phyloP scores from a whole-genome alignment of 139 green algal species.

The Diplosphaera chodatii region DNA sequence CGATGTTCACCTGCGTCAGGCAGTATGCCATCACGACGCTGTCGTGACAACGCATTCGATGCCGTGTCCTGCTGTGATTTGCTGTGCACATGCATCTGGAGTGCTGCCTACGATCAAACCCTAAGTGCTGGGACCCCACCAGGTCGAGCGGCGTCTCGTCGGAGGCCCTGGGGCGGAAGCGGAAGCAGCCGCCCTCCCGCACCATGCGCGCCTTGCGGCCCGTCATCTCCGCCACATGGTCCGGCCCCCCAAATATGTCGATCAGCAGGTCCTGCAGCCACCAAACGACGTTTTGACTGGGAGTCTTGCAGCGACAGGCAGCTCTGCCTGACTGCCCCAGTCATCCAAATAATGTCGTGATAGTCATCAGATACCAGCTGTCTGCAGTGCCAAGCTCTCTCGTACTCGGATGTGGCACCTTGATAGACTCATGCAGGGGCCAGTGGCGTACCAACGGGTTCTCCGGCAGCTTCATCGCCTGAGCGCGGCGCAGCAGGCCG shows the following conservation, averaged over 20 bases:
- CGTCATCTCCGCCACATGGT: constrained; percentile 63
- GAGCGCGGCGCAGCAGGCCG: constrained; percentile 13
- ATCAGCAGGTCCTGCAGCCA: constrained; percentile 64
- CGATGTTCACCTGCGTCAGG: constrained; percentile 45
- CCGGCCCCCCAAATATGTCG: constrained; percentile 44
- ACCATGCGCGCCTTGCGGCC: constrained; percentile 49
- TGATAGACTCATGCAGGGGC: too few relatives aligned
- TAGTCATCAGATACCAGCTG: too few relatives aligned
- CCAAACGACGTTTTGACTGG: too few relatives aligned
- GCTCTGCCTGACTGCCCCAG: too few relatives aligned
- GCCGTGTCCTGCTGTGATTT: too few relatives aligned
- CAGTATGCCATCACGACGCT: too few relatives aligned
- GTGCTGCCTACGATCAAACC: too few relatives aligned
- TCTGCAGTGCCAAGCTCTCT: too few relatives aligned
- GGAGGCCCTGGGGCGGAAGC: constrained; percentile 20
- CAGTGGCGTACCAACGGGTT: constrained; percentile 50
- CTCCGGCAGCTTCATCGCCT: constrained; percentile 32
- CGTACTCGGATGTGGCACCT: too few relatives aligned
- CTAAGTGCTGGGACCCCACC: background rate
- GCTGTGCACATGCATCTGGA: background rate
- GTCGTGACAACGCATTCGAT: too few relatives aligned
- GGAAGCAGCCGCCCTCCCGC: constrained; percentile 22
- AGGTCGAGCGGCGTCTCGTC: constrained; percentile 19
- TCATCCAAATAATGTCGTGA: too few relatives aligned
- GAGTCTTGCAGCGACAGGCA: too few relatives aligned